Conservation (phyloP, 2,329 filamentous ascomycete species). For the Aphanocladium album region DNA sequence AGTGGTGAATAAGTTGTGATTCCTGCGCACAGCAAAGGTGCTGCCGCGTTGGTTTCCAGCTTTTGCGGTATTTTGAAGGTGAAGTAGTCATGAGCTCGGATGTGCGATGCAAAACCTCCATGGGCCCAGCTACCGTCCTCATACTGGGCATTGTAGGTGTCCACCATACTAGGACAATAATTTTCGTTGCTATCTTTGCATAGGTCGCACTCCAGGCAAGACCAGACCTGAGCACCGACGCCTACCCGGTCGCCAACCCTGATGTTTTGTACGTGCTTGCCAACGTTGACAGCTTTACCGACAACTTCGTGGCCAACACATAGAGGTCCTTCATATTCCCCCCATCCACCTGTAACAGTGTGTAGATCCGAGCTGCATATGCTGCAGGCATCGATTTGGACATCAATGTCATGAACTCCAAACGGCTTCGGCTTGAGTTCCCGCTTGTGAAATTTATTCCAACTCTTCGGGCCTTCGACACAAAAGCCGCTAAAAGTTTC, state of each 20-base stretch:
- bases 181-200: conserved; percentile 47
- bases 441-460: conserved; percentile 36
- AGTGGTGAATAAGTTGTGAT: conserved; percentile 70
- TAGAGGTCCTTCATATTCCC: conserved; percentile 41
- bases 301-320: conserved; percentile 57
- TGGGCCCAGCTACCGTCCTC: conserved; percentile 53
- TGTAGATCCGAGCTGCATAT: conserved; percentile 59
- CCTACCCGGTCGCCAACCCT: conserved; percentile 60
- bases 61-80: conserved; percentile 53
- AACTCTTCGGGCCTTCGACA: conserved; percentile 36
- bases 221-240: conserved; percentile 55
- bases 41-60: conserved; percentile 43
- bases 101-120: conserved; percentile 55
- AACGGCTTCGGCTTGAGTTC: conserved; percentile 35
- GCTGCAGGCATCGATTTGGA: conserved; percentile 67
- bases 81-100: conserved; percentile 52
- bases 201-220: conserved; percentile 47
- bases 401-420: conserved; percentile 43
- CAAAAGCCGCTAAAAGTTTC: conserved; percentile 40
- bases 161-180: conserved; percentile 43
- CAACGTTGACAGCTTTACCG: conserved; percentile 47
- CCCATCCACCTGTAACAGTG: conserved; percentile 54
- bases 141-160: conserved; percentile 54
- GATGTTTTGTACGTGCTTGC: conserved; percentile 41
- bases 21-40: conserved; percentile 74